These are phyloP conservation scores for Hypoxylon sp. DNA, from an alignment of 2,329 filamentous ascomycete genomes.

Conservation along the genomic window DNA sequence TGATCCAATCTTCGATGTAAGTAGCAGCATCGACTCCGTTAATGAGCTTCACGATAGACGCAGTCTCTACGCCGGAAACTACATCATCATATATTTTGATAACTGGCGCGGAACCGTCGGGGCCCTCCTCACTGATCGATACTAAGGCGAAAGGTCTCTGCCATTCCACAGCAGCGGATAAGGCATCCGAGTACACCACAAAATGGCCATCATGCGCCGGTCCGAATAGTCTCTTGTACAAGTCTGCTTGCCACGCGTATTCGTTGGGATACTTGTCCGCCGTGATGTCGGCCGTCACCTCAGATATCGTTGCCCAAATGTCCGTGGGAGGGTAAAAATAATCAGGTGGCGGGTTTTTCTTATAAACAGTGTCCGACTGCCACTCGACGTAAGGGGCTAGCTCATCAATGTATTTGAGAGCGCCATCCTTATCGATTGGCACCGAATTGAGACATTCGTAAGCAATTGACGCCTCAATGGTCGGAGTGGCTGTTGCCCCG, in stretches of 20 bases:
- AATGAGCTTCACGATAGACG: conserved; percentile 52
- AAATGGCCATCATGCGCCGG: conserved; percentile 61
- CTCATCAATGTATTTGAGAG: conserved; percentile 58
- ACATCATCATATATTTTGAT: conserved; percentile 55
- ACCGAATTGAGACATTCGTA: conserved; percentile 60
- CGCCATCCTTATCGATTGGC: conserved; percentile 58
- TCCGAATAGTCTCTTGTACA: conserved; percentile 58
- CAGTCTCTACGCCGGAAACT: conserved; percentile 50
- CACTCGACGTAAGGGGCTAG: conserved; percentile 60
- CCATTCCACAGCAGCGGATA: conserved; percentile 58
- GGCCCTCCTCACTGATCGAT: conserved; percentile 52
- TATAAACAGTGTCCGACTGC: conserved; percentile 58
- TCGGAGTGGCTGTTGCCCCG: conserved; percentile 51
- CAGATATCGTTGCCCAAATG: conserved; percentile 55
- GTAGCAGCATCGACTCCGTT: conserved; percentile 53
- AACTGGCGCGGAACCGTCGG: conserved; percentile 50
- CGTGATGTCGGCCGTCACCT: conserved; percentile 53
- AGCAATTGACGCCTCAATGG: conserved; percentile 57
- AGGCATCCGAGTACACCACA: conserved; percentile 58
- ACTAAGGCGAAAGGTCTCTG: conserved; percentile 52
- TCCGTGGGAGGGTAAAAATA: conserved; percentile 59
- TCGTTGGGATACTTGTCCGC: conserved; percentile 58
- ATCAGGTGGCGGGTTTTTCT: conserved; percentile 57
- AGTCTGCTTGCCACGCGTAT: conserved; percentile 59
- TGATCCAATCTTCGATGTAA: conserved; percentile 52